Conservation (phyloP, 495 filamentous ascomycete genomes). For the Poronia punctata region DNA sequence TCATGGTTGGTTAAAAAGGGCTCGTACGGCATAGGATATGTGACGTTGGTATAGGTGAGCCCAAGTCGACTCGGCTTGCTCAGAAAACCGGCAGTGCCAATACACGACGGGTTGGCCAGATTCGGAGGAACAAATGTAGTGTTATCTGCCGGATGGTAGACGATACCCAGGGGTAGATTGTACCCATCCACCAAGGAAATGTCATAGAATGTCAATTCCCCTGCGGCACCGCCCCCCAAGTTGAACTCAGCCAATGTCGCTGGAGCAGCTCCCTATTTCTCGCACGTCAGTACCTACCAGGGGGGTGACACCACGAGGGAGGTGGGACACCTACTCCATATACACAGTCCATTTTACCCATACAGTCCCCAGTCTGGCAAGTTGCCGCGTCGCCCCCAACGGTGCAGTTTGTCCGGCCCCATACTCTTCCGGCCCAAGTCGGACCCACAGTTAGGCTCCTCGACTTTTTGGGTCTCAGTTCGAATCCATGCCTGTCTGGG, state of each 20-base stretch:
- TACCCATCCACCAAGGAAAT: constrained; percentile 82
- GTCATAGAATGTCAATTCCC: constrained; percentile 68
- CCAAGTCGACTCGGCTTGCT: constrained; percentile 32
- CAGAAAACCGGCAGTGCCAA: constrained; percentile 55
- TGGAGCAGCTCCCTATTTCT: constrained; percentile 54
- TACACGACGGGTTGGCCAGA: constrained; percentile 65
- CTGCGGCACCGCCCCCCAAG: constrained; percentile 49
- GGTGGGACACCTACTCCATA: constrained; percentile 46
- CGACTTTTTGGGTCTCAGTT: constrained; percentile 44
- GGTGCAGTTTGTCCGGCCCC: constrained; percentile 77
- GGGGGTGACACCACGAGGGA: not conserved
- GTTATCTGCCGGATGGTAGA: constrained; percentile 51
- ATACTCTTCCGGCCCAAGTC: constrained; percentile 73
- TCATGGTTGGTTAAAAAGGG: constrained; percentile 37
- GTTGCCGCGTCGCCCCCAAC: constrained; percentile 53
- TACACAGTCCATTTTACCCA: constrained; percentile 56
- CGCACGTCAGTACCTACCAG: constrained; percentile 12
- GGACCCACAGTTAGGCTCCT: constrained; percentile 50
- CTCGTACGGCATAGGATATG: constrained; percentile 60
- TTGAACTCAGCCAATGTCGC: constrained; percentile 72
- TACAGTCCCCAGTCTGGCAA: constrained; percentile 71
- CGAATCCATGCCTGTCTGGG: constrained; percentile 56
- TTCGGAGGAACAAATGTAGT: constrained; percentile 58
- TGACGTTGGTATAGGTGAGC: constrained; percentile 43
- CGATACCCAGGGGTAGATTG: constrained; percentile 66